Base-by-base conservation (phyloP, 1,139 yeast species). In the Taphrina confusa region DNA sequence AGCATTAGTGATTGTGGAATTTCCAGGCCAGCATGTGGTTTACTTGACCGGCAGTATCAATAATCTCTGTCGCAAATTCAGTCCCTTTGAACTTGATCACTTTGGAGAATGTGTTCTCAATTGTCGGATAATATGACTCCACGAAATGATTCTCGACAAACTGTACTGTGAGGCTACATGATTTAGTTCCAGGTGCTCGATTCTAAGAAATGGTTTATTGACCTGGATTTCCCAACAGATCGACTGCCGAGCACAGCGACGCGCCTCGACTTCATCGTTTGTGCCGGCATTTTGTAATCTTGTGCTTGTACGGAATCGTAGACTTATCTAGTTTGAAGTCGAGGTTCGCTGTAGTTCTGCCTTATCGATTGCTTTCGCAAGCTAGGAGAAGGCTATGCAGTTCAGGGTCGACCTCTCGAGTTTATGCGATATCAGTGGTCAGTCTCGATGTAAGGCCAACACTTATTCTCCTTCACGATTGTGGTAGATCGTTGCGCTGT, bases 61-160 rank as follows among this genome's bases (percentile, higher is more conserved):
- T 77, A 63, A 90, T 87, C 71, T 90, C 96, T 28, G 92, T 82
- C 61, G 87, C 86, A 70, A 86, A 89, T 61, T 85, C 88, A 68
- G 84, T 84, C 65, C 87, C 87, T 66, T 85, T 82, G 72, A 84
- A 82, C 64, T 77, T 80, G 69, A 90, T 80, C 44, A 80, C 78
- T 71, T 87, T 88, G 68, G 85, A 80, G 74, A 87, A 88, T 73
- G 89, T 94, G 74, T 89, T 90, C 71, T 89, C 96, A 65, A 89
- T 88, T 3, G 97, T 90, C 28, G 97, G 97, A 71, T 89, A 90
- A 74, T 90, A 90, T 36, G 87, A 81, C 72, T 89, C 97, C 39
- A 87, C 88, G 71, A 89, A 90, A 69, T 87, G 94, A 18, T 61
- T 61, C 39, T 90, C 96, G 11, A 87, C 94, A 71, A 84, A 90